Percentiles rank a stretch among this genome's conserved stretches.
These are phyloP conservation scores for Auricularia sp. DNA, from an alignment of 768 basidiomycete genomes.

Conservation along the genomic window DNA sequence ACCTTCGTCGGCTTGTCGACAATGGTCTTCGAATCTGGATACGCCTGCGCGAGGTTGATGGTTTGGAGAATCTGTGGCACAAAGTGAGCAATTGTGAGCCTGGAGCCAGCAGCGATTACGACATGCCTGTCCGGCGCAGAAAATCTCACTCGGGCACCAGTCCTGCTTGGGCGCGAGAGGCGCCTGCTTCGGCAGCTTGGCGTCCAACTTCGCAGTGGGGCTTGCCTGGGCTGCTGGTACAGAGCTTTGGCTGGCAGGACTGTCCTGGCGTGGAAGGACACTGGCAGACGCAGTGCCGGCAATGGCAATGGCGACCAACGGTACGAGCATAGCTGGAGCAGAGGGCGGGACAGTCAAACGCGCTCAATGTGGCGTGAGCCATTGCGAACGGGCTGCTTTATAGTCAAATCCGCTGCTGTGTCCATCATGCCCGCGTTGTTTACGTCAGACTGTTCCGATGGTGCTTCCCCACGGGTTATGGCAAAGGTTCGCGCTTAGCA, in stretches of 20 bases:
- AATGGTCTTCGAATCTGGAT: slow-evolving; percentile 77
- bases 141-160: slow-evolving; percentile 73
- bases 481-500: no score
- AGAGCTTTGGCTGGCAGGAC: slow-evolving; percentile 9
- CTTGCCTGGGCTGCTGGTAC: slow-evolving; percentile 56
- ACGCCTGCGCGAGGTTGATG: slow-evolving; percentile 68
- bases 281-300: no score
- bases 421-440: no score
- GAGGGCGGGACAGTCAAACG: no score
- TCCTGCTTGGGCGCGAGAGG: slow-evolving; percentile 56
- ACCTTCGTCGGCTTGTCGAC: slow-evolving; percentile 81
- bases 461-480: no score
- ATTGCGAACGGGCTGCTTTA: no score
- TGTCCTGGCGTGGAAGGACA: neutral
- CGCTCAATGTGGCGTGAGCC: no score
- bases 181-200: slow-evolving; percentile 54
- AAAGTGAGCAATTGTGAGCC: slow-evolving; percentile 5
- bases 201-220: slow-evolving; percentile 43
- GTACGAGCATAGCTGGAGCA: no score
- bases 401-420: no score
- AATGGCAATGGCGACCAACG: no score
- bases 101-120: slow-evolving; percentile 1
- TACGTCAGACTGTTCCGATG: no score
- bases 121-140: slow-evolving; percentile 69
- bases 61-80: slow-evolving; percentile 64